A percentile compares a stretch with the other conserved stretches of the same genome.
Evolutionary conservation across 768 basidiomycete species (phyloP).

Genomic region (Naganishia friedmannii): DNA sequence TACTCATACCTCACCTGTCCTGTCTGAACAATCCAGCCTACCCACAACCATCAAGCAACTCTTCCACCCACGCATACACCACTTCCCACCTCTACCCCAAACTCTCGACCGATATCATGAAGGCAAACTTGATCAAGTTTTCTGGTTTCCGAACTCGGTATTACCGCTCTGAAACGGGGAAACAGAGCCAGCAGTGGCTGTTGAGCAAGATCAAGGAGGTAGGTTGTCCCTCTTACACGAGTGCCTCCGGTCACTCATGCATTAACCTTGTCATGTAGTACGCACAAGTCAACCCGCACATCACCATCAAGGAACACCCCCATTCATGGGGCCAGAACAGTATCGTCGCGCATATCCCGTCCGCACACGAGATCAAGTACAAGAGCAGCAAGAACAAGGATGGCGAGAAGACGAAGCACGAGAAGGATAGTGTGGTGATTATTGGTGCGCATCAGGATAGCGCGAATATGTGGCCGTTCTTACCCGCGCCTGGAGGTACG

Average conservation of each 20-base stretch:
- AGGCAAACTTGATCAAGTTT: conserved; percentile 39
- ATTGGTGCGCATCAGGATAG: conserved; percentile 54
- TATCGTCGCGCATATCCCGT: conserved; percentile 49
- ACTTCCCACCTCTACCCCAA: conserved; percentile 28
- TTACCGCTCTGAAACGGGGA: conserved; percentile 53
- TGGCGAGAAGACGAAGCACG: not conserved
- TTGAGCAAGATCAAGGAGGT: conserved; percentile 49
- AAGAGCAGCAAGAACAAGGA: conserved; percentile 29
- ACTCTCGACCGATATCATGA: conserved; percentile 45
- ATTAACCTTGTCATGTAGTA: conserved; percentile 24
- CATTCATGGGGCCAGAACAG: conserved; percentile 84
- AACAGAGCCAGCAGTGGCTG: conserved; percentile 52
- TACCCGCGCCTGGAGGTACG: conserved; percentile 32
- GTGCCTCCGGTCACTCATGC: too few species aligned
- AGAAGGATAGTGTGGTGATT: conserved; percentile 46
- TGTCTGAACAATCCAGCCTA: conserved; percentile 59
- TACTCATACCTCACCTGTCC: conserved; percentile 49
- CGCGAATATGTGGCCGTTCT: conserved; percentile 54
- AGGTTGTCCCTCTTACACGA: conserved; percentile 11
- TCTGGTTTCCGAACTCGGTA: conserved; percentile 51
- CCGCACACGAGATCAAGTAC: conserved; percentile 12
- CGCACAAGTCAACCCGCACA: conserved; percentile 46
- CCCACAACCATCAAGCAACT: conserved; percentile 45
- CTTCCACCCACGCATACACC: conserved; percentile 34
- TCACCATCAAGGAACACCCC: conserved; percentile 68